phyloP scores from a whole-genome alignment of 202 grass and related monocot species.

The Setaria italica region DNA sequence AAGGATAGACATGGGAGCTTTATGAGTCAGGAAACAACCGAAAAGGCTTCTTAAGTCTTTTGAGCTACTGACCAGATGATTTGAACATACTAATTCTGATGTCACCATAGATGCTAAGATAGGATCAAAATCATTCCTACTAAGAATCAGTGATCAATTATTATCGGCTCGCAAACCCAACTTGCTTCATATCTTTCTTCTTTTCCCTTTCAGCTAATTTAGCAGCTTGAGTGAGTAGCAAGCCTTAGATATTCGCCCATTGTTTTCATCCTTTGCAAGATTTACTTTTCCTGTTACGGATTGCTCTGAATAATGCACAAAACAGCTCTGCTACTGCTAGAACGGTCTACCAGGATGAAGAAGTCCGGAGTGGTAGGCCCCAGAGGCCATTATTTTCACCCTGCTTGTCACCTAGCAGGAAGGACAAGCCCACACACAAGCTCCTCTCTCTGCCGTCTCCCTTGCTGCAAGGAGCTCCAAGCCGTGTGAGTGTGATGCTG shows the following conservation, averaged over 20 bases:
- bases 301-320: conserved; percentile 8
- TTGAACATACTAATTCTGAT: background rate
- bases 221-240: background rate
- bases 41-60: background rate
- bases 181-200: background rate
- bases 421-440: conserved; percentile 58
- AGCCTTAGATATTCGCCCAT: conserved; percentile 28
- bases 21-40: background rate
- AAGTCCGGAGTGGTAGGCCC: conserved; percentile 44
- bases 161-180: background rate
- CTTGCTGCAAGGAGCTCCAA: conserved; percentile 43
- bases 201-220: conserved; percentile 18
- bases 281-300: conserved; percentile 28
- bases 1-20: conserved; percentile 23
- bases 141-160: background rate
- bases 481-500: conserved; percentile 26
- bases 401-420: conserved; percentile 50
- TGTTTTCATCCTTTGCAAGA: background rate
- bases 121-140: background rate
- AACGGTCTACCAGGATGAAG: conserved; percentile 21
- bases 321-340: conserved; percentile 26
- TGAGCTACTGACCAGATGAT: background rate
- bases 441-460: conserved; percentile 21
- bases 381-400: conserved; percentile 35
- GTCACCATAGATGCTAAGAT: background rate